Base-by-base conservation (phyloP, 345 rosid species). In the Aquilaria sinensis region DNA sequence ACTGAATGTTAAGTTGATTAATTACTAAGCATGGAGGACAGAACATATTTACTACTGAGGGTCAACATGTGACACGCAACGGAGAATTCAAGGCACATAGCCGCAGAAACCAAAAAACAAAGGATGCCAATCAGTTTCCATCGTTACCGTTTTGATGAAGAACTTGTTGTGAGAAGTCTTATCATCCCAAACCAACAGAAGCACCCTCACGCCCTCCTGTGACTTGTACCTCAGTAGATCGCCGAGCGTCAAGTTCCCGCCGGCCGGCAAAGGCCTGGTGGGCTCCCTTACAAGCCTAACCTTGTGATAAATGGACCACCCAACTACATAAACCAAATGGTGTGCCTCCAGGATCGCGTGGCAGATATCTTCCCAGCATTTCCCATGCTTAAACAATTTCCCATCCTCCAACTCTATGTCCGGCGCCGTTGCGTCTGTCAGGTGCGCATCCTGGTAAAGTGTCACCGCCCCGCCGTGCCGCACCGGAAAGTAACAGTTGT, bases 311-410 rank as follows among this genome's bases (percentile, higher is more conserved):
- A 92, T 31, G n/a, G 98, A 92, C 96, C 98, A 92, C 2, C 96
- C 98, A 6, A 71, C 77, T 1, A 92, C 57, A 46, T 92, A 92
- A 52, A 92, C 87, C 83, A 92, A 14, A 66, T 88, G 94, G 47
- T 89, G 98, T 12, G 98, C 98, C 67, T 92, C 96, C 49, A 83
- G 56, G 56, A 92, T 85, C 1, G 96, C 83, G 33, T 89, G 88
- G 49, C 96, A 92, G 0, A 92, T 89, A 63, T 92, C 98, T 71
- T 92, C 98, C 96, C 98, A 92, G 72, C 98, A 92, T 57, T 66
- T 65, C 61, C 63, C 84, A 9, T 86, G 90, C 67, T 60, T 66
- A 33, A 59, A 89, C 34, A 66, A 15, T 1, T 56, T 63, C 30
- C 92, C 98, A 0, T 71, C 63, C 6, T 86, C 98, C 70, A 92